These are phyloP conservation scores for Cyclanthera cordifolia DNA, from an alignment of 306 rosid species.

Conservation along the genomic window DNA sequence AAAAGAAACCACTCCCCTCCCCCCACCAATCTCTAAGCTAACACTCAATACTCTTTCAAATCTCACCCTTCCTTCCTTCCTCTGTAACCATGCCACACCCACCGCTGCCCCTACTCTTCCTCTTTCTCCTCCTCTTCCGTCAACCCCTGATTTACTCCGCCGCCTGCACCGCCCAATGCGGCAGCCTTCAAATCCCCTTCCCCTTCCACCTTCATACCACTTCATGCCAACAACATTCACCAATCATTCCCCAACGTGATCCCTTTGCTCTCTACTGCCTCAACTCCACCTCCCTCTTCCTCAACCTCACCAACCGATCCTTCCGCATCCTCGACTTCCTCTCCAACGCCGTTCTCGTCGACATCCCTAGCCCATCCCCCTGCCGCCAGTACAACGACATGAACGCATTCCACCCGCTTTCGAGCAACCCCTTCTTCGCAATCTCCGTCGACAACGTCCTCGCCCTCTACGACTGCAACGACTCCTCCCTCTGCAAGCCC, in stretches of 20 bases:
- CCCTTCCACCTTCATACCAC: slow-evolving; percentile 62
- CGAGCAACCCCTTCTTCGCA: slow-evolving; percentile 37
- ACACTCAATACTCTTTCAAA: no score
- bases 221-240: slow-evolving; percentile 23
- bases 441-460: slow-evolving; percentile 62
- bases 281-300: slow-evolving; percentile 51
- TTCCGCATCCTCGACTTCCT: slow-evolving; percentile 59
- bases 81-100: slow-evolving; percentile 25
- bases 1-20: slow-evolving; percentile 7
- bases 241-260: slow-evolving; percentile 23
- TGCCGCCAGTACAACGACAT: slow-evolving; percentile 80
- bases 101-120: slow-evolving; percentile 17
- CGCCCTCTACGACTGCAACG: slow-evolving; percentile 88
- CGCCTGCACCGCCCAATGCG: slow-evolving; percentile 55
- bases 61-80: neutral
- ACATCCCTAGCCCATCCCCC: slow-evolving; percentile 46
- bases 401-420: slow-evolving; percentile 44
- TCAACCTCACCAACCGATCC: slow-evolving; percentile 35
- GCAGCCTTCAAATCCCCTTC: slow-evolving; percentile 50
- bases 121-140: slow-evolving; percentile 25
- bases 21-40: no score
- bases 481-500: slow-evolving; percentile 71
- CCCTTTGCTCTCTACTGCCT: slow-evolving; percentile 56
- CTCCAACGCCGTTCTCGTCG: slow-evolving; percentile 56
- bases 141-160: no score